A percentile compares a stretch with the other conserved stretches of the same genome.
Conservation (phyloP, 306 rosid genomes). For the Vachellia collinsii region DNA sequence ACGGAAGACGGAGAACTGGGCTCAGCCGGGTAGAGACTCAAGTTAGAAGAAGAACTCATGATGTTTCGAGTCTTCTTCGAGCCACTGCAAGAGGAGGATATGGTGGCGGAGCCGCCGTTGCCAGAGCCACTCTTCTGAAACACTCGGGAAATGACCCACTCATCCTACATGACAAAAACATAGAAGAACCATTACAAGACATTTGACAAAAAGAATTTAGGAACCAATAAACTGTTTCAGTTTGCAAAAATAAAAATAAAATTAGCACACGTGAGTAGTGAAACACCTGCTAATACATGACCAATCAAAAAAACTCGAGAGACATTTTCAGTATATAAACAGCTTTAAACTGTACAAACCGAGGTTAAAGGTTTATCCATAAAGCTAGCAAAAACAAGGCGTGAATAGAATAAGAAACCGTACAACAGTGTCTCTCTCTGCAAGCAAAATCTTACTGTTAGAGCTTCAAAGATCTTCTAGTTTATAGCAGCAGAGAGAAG, state of each 20-base stretch:
- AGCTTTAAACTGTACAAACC: background rate
- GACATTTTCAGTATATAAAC: background rate
- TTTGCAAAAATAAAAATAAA: background rate
- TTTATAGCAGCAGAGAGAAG: background rate
- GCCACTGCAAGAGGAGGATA: constrained; percentile 20
- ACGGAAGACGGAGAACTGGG: constrained; percentile 87
- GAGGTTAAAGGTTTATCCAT: background rate
- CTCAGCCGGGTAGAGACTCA: constrained; percentile 54
- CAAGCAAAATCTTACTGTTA: constrained; percentile 10
- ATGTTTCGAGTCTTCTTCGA: constrained; percentile 53
- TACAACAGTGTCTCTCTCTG: background rate
- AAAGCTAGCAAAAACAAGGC: background rate
- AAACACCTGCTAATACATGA: background rate
- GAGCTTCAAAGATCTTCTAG: background rate
- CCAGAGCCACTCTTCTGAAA: constrained; percentile 65
- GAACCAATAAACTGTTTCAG: background rate
- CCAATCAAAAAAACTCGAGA: background rate
- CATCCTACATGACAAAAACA: constrained; percentile 54
- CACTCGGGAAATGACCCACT: constrained; percentile 96
- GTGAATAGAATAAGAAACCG: background rate
- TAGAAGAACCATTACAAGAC: background rate
- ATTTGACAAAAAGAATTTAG: constrained; percentile 8
- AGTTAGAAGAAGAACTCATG: constrained; percentile 32
- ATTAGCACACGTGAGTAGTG: background rate
- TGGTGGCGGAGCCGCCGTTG: constrained; percentile 38